Evolutionary conservation across 2,329 filamentous ascomycete genomes (phyloP), one percentile per base, ranked within the genome.

Genomic region (Alternaria dauci): DNA sequence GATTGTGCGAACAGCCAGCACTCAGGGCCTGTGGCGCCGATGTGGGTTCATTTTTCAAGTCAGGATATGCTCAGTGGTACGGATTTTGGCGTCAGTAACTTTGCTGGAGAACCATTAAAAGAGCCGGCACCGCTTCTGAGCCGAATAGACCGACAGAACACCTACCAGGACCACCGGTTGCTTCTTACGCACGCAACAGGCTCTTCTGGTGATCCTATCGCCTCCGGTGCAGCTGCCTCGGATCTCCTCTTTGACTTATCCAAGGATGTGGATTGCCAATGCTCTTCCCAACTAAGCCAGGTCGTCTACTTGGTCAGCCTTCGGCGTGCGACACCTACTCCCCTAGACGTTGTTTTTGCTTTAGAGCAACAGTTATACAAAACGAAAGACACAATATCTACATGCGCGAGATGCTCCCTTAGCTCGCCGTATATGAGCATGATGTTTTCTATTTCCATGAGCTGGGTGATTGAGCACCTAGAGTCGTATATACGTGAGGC

Each of bases 191-290:
- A 28, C 11, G n/a, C n/a, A 34, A n/a, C 28, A 23, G 18, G 32
- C 44, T 48, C 34, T 30, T 5, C 26, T 9, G 14, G 2, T 14
- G 7, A 20, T 34, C 14, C 28, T 1, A 48, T 4, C 1, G 32
- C n/a, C 2, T 5, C 44, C 1, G 18, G n/a, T 34, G 11, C 44
- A 34, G 18, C 44, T 34, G 28, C 44, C 34, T 48, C 44, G 18
- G 28, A 48, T 23, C 7, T n/a, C n/a, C 23, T 34, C 28, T 34
- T 48, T n/a, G 44, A 34, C n/a, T 18, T 48, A 8, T 48, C 28
- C 28, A 48, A 48, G 44, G 4, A 34, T 48, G 44, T 48, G 44
- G 44, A 48, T 48, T 48, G 44, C 44, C 32, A 23, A 48, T 48
- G 44, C n/a, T 48, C 44, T 20, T 16, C 44, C 28, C 44, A 48